These are phyloP conservation scores for Tardiomyces blankii DNA, from an alignment of 1,139 yeast genomes.

Conservation along the genomic window DNA sequence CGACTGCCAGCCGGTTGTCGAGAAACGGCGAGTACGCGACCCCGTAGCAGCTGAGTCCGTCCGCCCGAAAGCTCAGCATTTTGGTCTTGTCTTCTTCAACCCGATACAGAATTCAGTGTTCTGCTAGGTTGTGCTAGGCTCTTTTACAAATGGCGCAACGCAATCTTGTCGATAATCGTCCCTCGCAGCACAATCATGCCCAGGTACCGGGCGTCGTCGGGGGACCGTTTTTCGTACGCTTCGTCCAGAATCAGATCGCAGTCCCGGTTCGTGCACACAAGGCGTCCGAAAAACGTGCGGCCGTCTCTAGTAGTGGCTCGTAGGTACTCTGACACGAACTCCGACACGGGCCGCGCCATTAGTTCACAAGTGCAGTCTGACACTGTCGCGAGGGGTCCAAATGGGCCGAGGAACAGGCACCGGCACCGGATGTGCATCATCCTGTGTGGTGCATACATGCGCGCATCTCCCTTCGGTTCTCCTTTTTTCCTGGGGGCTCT, in stretches of 20 bases:
- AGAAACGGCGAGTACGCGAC: constrained; percentile 86
- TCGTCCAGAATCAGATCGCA: constrained; percentile 23
- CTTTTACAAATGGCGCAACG: constrained; percentile 10
- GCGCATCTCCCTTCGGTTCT: no score
- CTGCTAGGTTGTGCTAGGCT: no score
- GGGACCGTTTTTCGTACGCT: constrained; percentile 22
- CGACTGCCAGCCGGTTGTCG: constrained; percentile 83
- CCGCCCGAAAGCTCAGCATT: constrained; percentile 68
- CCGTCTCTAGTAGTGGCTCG: constrained; percentile 22
- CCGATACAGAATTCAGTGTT: no score
- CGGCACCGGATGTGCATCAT: no score
- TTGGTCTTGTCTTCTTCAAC: no score
- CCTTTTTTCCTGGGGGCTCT: no score
- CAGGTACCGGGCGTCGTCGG: constrained; percentile 16
- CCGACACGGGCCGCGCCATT: not conserved
- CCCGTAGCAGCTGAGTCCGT: constrained; percentile 79
- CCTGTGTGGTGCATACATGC: no score
- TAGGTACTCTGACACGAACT: constrained; percentile 13
- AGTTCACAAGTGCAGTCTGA: no score
- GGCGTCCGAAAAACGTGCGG: constrained; percentile 22
- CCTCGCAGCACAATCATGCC: constrained; percentile 28
- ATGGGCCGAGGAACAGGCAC: no score
- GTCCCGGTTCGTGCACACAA: constrained; percentile 21
- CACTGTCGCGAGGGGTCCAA: no score
- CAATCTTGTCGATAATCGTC: constrained; percentile 15